Evolutionary conservation across 306 rosid species (phyloP), one percentile per base, ranked within the genome.

Genomic region (Datisca glomerata): DNA sequence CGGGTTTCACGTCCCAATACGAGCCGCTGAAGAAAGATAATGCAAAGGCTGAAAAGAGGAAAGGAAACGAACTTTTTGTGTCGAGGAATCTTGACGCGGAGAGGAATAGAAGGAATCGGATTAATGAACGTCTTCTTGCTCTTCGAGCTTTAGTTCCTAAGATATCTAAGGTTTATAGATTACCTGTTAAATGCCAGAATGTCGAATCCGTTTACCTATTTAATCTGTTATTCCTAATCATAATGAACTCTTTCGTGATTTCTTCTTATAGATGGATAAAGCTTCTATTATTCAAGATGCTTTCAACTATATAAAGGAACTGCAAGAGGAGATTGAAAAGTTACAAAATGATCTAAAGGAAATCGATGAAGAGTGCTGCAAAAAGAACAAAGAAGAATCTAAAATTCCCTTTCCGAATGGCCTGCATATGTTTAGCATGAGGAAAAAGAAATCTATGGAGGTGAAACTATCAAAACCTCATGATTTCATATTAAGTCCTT

Each of bases 91-190:
- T 79, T 33, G 53, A 28, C 18, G 50, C 80, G 0, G 94, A 84
- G 72, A 75, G 94, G 57, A 79, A 70, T 20, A 79, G 94, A 69
- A 75, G 92, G 62, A 63, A 24, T 6, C 73, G 55, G 70, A 72
- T 75, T 5, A 75, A 63, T 33, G 57, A 55, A 4, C 68, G 68
- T 32, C 74, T 70, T 16, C 46, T 39, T 49, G 32, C 73, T 39
- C 69, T 79, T 17, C 64, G 94, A 14, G 51, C 92, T 42, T 57
- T 84, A 40, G 92, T 84, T 33, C 92, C 94, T 18, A 79, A 70
- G 48, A 84, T 84, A 67, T 64, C 78, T 52, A 84, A 73, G 92
- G 94, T 84, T 57, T 18, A 19, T 21, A 35, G n/a, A n/a, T n/a
- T 40, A 18, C 8, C 8, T 25, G 31, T 25, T 4, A 4, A 8